Percentiles rank a stretch among this genome's conserved stretches.
Evolutionary conservation across 495 filamentous ascomycete species (phyloP).

Genomic region (Talaromyces proteolyticus): DNA sequence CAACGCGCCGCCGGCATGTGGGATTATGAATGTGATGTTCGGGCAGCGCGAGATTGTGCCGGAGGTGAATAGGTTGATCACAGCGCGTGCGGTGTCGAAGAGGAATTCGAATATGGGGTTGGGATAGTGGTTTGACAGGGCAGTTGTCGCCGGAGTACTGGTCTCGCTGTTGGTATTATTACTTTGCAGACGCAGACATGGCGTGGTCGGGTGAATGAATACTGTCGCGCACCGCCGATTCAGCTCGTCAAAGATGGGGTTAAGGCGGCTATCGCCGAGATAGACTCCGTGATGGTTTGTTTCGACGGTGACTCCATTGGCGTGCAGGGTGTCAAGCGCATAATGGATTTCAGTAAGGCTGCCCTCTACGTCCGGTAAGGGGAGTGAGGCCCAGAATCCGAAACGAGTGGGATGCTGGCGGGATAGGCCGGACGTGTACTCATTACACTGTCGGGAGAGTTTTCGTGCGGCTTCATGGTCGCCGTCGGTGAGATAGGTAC

Average conservation of each 20-base stretch:
- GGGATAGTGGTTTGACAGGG: conserved; percentile 27
- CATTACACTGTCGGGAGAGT: conserved; percentile 29
- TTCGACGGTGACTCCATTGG: conserved; percentile 43
- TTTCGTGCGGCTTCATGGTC: conserved; percentile 20
- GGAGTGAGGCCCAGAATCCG: conserved; percentile 45
- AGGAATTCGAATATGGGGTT: conserved; percentile 50
- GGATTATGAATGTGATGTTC: conserved; percentile 38
- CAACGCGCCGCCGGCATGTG: conserved; percentile 44
- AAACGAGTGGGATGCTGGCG: conserved; percentile 28
- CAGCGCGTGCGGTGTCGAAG: conserved; percentile 45
- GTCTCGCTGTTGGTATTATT: conserved; percentile 8
- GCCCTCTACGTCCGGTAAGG: conserved; percentile 37
- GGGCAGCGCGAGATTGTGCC: conserved; percentile 37
- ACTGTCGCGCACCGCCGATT: conserved; percentile 26
- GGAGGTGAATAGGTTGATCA: conserved; percentile 42
- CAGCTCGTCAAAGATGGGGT: conserved; percentile 31
- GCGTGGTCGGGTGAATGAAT: conserved; percentile 50
- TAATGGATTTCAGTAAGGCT: conserved; percentile 38
- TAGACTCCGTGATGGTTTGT: conserved; percentile 46
- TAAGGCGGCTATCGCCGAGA: conserved; percentile 37
- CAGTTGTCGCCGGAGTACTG: conserved; percentile 6
- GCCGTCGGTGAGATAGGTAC: conserved; percentile 33
- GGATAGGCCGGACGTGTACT: conserved; percentile 33
- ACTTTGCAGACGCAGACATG: conserved; percentile 8
- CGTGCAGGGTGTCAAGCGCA: conserved; percentile 27